These are phyloP conservation scores for Hsuehochloa calcarea DNA, from an alignment of 176 grass and related monocot species.

Conservation along the genomic window DNA sequence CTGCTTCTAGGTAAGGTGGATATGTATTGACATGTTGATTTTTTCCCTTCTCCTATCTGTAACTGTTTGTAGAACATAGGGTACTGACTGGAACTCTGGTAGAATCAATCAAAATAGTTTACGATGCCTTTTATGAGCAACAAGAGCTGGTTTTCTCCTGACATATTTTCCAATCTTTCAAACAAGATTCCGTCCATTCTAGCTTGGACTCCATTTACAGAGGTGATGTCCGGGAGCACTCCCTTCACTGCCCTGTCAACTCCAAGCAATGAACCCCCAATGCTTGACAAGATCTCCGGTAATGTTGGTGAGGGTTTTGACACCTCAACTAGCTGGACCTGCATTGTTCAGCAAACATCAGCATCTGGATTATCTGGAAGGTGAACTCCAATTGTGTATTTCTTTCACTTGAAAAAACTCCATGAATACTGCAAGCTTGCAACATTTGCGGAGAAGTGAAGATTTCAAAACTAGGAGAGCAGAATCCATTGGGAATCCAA, in stretches of 20 bases:
- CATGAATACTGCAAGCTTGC: conserved; percentile 25
- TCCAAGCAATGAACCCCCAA: conserved; percentile 67
- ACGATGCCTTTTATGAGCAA: conserved; percentile 61
- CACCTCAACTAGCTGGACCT: conserved; percentile 86
- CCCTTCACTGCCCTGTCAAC: conserved; percentile 62
- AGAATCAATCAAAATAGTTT: conserved; percentile 52
- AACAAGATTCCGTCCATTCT: conserved; percentile 83
- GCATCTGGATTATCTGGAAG: conserved; percentile 32
- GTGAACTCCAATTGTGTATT: conserved; percentile 17
- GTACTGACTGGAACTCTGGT: background rate
- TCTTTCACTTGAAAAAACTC: background rate
- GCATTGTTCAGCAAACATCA: conserved; percentile 42
- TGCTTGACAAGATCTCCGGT: conserved; percentile 51
- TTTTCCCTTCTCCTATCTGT: conserved; percentile 24
- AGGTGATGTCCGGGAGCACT: conserved; percentile 57
- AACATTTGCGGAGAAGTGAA: background rate
- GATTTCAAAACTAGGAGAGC: conserved; percentile 15
- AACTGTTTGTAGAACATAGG: conserved; percentile 10
- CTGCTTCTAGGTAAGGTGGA: conserved; percentile 26
- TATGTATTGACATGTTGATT: conserved; percentile 9
- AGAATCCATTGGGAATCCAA: background rate
- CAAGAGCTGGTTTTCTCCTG: conserved; percentile 58
- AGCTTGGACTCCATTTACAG: conserved; percentile 67
- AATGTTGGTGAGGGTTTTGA: conserved; percentile 67
- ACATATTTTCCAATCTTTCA: conserved; percentile 54